Evolutionary conservation across 306 rosid species (phyloP).

Genomic region (Rosa chinensis): DNA sequence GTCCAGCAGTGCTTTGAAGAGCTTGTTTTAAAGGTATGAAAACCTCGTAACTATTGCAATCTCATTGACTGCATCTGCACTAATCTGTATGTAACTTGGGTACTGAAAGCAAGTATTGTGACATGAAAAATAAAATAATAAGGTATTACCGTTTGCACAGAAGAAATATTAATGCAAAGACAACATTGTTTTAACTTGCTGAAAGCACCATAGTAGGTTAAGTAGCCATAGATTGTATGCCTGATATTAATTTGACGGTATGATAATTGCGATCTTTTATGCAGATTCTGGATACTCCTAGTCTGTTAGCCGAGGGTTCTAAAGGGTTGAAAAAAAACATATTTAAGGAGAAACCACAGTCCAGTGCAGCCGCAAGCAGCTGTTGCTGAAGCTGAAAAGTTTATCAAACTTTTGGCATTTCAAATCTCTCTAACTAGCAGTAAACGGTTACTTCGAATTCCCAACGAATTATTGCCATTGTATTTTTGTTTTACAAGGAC

Average conservation of each 20-base stretch:
- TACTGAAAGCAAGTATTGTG: not conserved
- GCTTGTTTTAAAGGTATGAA: conserved; percentile 80
- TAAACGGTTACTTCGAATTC: conserved; percentile 5
- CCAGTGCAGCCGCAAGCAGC: conserved; percentile 57
- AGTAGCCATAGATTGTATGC: not conserved
- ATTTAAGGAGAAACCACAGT: conserved; percentile 64
- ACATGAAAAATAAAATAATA: not conserved
- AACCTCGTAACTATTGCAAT: not conserved
- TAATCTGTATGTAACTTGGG: not conserved
- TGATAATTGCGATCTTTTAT: conserved; percentile 10
- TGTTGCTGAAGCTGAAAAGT: conserved; percentile 63
- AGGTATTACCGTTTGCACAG: not conserved
- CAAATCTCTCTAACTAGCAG: conserved; percentile 18
- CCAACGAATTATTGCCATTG: conserved; percentile 11
- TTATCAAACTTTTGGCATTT: conserved; percentile 21
- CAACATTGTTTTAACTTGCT: not conserved
- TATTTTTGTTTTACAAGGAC: conserved; percentile 11
- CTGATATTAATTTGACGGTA: conserved; percentile 3
- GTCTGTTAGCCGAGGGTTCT: conserved; percentile 86
- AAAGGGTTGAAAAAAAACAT: conserved; percentile 78
- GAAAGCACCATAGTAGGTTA: not conserved
- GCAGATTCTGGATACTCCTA: conserved; percentile 95
- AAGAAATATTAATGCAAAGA: not conserved
- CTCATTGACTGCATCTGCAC: not conserved
- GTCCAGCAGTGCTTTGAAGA: conserved; percentile 97